A percentile compares a stretch with the other conserved stretches of the same genome.
These are phyloP conservation scores for Cryptococcus sp. DNA, from an alignment of 1,284 basidiomycete species.

Conservation along the genomic window DNA sequence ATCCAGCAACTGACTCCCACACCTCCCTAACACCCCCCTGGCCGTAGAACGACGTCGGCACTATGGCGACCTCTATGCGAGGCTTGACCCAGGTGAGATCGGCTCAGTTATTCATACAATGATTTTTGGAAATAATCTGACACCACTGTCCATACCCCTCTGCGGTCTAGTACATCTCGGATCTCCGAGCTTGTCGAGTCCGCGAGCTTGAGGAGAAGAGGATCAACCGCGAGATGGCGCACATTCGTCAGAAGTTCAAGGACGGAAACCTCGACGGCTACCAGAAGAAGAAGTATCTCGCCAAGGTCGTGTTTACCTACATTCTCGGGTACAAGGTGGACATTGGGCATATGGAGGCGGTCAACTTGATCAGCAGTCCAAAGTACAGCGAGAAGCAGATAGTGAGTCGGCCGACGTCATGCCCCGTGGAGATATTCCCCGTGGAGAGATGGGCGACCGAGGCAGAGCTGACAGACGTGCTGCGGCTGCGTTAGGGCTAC, in stretches of 20 bases:
- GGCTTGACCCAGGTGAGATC: slow-evolving; percentile 75
- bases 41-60: slow-evolving; percentile 28
- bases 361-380: slow-evolving; percentile 90
- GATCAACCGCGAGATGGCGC: slow-evolving; percentile 99
- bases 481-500: slow-evolving; percentile 69
- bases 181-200: slow-evolving; percentile 78
- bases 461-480: slow-evolving; percentile 2
- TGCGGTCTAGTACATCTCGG: slow-evolving; percentile 84
- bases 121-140: not conserved
- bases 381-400: slow-evolving; percentile 99
- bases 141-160: not conserved
- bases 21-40: not conserved
- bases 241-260: slow-evolving; percentile 98
- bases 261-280: slow-evolving; percentile 97
- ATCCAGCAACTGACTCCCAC: no score
- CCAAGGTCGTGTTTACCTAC: slow-evolving; percentile 97
- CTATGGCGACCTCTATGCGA: slow-evolving; percentile 82
- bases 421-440: no score
- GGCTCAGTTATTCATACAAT: not conserved
- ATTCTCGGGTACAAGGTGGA: slow-evolving; percentile 99
- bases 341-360: slow-evolving; percentile 98
- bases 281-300: slow-evolving; percentile 92
- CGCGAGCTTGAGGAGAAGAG: slow-evolving; percentile 70
- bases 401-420: slow-evolving; percentile 56
- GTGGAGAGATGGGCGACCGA: not conserved